phyloP scores from a whole-genome alignment of 2,329 filamentous ascomycete genomes.

The Exserohilum rostratum region DNA sequence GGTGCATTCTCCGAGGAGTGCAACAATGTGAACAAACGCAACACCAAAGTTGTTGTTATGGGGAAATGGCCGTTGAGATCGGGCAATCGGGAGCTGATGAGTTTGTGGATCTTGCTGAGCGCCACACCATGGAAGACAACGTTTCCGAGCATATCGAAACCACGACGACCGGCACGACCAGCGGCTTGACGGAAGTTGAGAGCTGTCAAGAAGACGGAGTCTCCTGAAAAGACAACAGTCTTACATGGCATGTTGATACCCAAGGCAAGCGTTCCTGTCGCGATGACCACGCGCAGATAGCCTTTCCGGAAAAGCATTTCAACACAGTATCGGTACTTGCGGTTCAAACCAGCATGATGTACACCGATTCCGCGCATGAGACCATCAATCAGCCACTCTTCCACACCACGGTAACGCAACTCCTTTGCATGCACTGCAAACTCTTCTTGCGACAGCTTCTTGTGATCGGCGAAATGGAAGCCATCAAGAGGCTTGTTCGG shows the following conservation, averaged over 20 bases:
- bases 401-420: conserved; percentile 59
- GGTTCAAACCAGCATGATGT: conserved; percentile 81
- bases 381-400: conserved; percentile 62
- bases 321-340: conserved; percentile 73
- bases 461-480: conserved; percentile 71
- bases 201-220: conserved; percentile 74
- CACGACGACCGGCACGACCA: conserved; percentile 78
- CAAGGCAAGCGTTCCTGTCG: conserved; percentile 75
- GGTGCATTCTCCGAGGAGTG: conserved; percentile 68
- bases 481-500: conserved; percentile 66
- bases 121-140: conserved; percentile 76
- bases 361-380: conserved; percentile 73
- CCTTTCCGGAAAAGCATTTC: conserved; percentile 78
- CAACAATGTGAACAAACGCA: conserved; percentile 71
- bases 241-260: conserved; percentile 78
- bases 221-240: conserved; percentile 77
- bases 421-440: conserved; percentile 61
- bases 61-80: conserved; percentile 80
- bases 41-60: conserved; percentile 73
- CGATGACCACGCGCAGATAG: conserved; percentile 72
- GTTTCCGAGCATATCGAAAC: conserved; percentile 81
- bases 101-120: conserved; percentile 65
- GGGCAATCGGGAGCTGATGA: conserved; percentile 75
- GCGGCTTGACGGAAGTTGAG: conserved; percentile 79
- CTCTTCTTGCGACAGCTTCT: conserved; percentile 64